Evolutionary conservation across 768 basidiomycete species (phyloP), one percentile per base, ranked within the genome.

Genomic region (Fistulinella prunicolor): DNA sequence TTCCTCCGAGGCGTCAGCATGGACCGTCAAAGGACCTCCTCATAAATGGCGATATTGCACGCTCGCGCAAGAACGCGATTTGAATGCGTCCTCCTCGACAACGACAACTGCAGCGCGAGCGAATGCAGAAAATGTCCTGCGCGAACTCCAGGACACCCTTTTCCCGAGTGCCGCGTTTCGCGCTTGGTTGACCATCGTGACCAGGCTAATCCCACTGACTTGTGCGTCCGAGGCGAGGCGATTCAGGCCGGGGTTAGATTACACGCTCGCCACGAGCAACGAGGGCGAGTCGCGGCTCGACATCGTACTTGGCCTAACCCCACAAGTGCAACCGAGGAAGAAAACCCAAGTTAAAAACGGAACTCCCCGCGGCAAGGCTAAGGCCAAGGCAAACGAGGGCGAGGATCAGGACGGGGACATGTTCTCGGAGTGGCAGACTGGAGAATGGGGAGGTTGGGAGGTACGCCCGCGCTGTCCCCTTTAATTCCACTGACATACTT

Each of bases 381-480:
- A 58, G 55, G 63, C 66, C 6, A 57, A 46, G 38, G 55, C 36
- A 14, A 62, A 12, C 14, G 48, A 36, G 7, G 20, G 21, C 29
- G 59, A 58, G 2, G 58, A 66, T 55, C 57, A 64, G 52, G 53
- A 67, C 61, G 47, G 55, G 30, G 62, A 70, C 13, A 37, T n/a
- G 36, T 58, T 62, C 22, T 64, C 62, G 23, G 82, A 81, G 13
- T 89, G 89, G 89, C 75, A 80, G 61, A 74, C 74, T 14, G 85
- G 86, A 10, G 82, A 82, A 54, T 90, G 84, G 81, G 95, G 95
- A 39, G 95, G 90, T 16, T 97, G 94, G 94, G 94, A 97, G 79
- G 90, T 89, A 49, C 4, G 77, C 63, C 19, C 41, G 21, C 12
- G 32, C 40, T 38, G 5, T 34, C 32, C 36, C 7, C 12, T 13